phyloP scores from a whole-genome alignment of 768 basidiomycete genomes.

The Auricularia heimuer region DNA sequence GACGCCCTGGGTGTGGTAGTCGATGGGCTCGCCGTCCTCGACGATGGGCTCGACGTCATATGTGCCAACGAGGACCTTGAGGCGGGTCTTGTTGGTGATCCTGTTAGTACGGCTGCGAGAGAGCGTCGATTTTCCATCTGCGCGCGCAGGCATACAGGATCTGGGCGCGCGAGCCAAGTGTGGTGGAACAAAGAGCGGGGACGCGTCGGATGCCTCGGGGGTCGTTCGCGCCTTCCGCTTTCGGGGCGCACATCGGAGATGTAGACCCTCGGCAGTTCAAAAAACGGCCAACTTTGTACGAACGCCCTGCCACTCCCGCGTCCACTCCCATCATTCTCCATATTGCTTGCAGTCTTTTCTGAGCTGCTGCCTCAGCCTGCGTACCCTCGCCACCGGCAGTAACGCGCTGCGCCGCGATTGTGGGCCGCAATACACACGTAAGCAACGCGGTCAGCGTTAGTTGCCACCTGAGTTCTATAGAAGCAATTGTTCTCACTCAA shows the following conservation, averaged over 20 bases:
- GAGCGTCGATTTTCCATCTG: not conserved
- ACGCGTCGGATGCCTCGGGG: not conserved
- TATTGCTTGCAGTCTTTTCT: too few species aligned
- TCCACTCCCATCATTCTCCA: not conserved
- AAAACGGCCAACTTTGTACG: not conserved
- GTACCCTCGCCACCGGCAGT: too few species aligned
- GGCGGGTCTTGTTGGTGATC: constrained; percentile 1
- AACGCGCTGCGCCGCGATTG: too few species aligned
- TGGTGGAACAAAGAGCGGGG: not conserved
- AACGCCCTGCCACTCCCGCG: not conserved
- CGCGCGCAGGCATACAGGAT: not conserved
- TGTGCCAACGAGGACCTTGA: not conserved
- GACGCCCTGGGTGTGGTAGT: constrained; percentile 3
- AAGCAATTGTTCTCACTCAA: too few species aligned
- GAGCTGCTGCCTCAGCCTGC: too few species aligned
- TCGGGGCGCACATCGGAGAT: not conserved
- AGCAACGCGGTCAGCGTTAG: not conserved
- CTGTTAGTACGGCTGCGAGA: constrained; percentile 1
- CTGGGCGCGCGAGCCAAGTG: not conserved
- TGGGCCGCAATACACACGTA: not conserved
- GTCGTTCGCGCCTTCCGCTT: not conserved
- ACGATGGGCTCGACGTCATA: constrained; percentile 1
- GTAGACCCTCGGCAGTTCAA: not conserved
- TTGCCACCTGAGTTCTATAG: too few species aligned
- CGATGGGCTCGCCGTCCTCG: not conserved